A percentile compares a stretch with the other conserved stretches of the same genome.
phyloP scores from a whole-genome alignment of 805 yeast genomes.

The Pichia nanzhaoensis region DNA sequence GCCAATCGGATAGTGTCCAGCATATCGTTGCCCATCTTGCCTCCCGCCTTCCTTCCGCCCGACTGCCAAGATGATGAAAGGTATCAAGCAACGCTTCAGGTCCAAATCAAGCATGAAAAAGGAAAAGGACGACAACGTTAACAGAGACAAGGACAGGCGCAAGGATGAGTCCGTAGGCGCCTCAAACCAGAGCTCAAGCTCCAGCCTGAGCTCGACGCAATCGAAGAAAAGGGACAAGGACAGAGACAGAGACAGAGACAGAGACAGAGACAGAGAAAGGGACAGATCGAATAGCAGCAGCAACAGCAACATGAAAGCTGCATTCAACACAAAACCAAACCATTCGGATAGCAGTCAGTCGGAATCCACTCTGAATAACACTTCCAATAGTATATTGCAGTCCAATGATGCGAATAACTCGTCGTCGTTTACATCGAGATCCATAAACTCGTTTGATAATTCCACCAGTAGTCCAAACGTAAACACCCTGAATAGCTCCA shows the following conservation, averaged over 20 bases:
- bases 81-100: constrained; percentile 54
- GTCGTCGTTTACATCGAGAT: neutral
- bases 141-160: constrained; percentile 15
- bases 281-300: constrained; percentile 6
- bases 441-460: neutral
- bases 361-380: neutral
- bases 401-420: neutral
- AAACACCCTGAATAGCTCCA: too few species aligned
- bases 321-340: neutral
- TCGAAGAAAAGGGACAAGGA: too few species aligned
- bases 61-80: constrained; percentile 57
- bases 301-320: too few species aligned
- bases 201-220: neutral
- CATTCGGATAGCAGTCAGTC: neutral
- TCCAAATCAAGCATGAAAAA: constrained; percentile 26
- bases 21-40: neutral
- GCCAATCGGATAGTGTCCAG: constrained; percentile 19
- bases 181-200: neutral
- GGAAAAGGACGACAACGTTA: constrained; percentile 17
- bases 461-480: too few species aligned
- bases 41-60: neutral
- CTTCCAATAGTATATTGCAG: neutral
- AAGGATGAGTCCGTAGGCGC: constrained; percentile 23
- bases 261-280: too few species aligned
- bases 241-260: too few species aligned